Evolutionary conservation across 768 basidiomycete species (phyloP).

Genomic region (Lactarius pseudohatsudake): DNA sequence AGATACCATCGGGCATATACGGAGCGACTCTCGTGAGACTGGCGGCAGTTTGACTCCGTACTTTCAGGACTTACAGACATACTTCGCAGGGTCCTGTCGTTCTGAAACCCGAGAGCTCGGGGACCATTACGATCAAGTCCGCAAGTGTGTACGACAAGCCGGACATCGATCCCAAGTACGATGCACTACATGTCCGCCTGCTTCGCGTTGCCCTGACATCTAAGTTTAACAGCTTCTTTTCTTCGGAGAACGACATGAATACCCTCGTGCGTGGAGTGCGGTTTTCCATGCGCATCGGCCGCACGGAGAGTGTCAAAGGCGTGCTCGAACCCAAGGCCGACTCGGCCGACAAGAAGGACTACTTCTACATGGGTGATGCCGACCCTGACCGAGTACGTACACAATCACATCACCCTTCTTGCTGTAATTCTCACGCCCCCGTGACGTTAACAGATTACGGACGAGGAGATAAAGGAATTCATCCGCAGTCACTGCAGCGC

Average conservation of each 20-base stretch:
- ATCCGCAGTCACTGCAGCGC: constrained; percentile 13
- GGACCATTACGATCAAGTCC: constrained; percentile 18
- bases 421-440: neutral
- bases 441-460: constrained; percentile 18
- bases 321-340: constrained; percentile 20
- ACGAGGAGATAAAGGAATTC: constrained; percentile 29
- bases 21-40: constrained; percentile 21
- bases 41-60: too few species aligned
- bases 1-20: constrained; percentile 16
- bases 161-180: constrained; percentile 26
- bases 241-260: constrained; percentile 25
- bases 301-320: constrained; percentile 17
- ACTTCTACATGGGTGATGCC: constrained; percentile 24
- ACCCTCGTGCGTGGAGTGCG: constrained; percentile 26
- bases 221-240: constrained; percentile 20
- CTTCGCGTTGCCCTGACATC: neutral
- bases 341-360: constrained; percentile 19
- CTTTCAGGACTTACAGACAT: neutral
- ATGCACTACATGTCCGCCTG: neutral
- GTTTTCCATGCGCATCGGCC: constrained; percentile 20
- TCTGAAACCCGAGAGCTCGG: constrained; percentile 26
- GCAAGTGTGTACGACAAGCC: constrained; percentile 22
- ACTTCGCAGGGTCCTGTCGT: constrained; percentile 12
- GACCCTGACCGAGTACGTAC: constrained; percentile 18
- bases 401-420: neutral